Evolutionary conservation across 1,139 yeast genomes (phyloP).

Genomic region (Eremothecium coryli): DNA sequence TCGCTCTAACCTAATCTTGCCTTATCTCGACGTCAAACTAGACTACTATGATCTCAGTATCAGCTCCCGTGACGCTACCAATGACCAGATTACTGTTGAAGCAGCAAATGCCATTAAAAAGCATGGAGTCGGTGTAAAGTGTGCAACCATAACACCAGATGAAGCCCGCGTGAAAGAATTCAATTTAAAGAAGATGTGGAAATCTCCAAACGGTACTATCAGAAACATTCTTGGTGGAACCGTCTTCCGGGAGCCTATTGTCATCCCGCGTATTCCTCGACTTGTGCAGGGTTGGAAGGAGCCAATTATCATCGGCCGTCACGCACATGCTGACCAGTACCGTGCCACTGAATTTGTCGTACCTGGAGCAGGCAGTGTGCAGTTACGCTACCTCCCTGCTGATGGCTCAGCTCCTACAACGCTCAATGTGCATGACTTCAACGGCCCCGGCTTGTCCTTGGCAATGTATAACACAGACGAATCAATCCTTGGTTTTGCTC

Average conservation of each 20-base stretch:
- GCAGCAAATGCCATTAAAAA: conserved; percentile 85
- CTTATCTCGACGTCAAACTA: conserved; percentile 78
- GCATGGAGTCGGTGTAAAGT: conserved; percentile 88
- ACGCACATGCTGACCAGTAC: conserved; percentile 95
- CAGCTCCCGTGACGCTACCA: conserved; percentile 74
- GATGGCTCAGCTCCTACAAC: conserved; percentile 52
- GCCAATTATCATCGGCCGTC: conserved; percentile 94
- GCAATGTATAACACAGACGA: conserved; percentile 95
- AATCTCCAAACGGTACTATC: conserved; percentile 93
- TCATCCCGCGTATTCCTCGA: conserved; percentile 80
- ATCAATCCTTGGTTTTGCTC: conserved; percentile 83
- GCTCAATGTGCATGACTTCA: conserved; percentile 60
- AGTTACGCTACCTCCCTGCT: conserved; percentile 68
- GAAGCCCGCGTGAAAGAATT: conserved; percentile 91
- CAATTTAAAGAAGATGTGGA: conserved; percentile 89
- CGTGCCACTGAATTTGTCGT: conserved; percentile 80
- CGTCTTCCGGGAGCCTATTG: conserved; percentile 93
- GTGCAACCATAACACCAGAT: conserved; percentile 98
- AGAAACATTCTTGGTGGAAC: conserved; percentile 94
- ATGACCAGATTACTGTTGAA: conserved; percentile 80
- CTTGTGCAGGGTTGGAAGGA: conserved; percentile 89
- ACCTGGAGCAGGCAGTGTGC: conserved; percentile 70
- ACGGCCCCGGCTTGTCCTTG: conserved; percentile 75
- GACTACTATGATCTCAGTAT: conserved; percentile 88
- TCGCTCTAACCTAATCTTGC: conserved; percentile 70